Evolutionary conservation across 148 eudicot genomes (phyloP).

Genomic region (Fagopyrum tataricum): DNA sequence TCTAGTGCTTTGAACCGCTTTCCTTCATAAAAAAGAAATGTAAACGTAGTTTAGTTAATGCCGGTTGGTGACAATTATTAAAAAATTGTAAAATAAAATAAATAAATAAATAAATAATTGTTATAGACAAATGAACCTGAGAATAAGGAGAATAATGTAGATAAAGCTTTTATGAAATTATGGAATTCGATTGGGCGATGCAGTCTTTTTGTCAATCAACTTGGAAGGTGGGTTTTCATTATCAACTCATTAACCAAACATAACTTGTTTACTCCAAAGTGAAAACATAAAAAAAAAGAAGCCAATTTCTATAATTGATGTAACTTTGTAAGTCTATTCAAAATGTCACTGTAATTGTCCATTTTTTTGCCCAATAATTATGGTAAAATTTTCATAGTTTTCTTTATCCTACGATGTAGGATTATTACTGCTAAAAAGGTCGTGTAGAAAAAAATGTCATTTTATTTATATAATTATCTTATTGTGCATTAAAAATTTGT

Average conservation of each 20-base stretch:
- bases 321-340: background rate
- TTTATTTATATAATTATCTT: no score
- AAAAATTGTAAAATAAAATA: background rate
- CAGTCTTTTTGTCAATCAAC: conserved; percentile 4
- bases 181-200: background rate
- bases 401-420: no score
- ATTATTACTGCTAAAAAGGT: no score
- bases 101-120: background rate
- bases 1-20: no score
- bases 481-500: no score
- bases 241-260: background rate
- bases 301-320: background rate
- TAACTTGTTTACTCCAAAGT: background rate
- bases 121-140: background rate
- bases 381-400: no score
- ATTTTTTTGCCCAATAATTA: no score
- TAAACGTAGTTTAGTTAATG: background rate
- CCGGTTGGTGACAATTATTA: background rate
- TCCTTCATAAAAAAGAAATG: no score
- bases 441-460: no score
- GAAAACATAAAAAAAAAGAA: background rate
- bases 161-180: background rate
- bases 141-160: background rate
- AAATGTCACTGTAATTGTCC: no score
- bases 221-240: conserved; percentile 8